Conservation (phyloP, 2,329 filamentous ascomycete species). For the Fusarium buharicum region DNA sequence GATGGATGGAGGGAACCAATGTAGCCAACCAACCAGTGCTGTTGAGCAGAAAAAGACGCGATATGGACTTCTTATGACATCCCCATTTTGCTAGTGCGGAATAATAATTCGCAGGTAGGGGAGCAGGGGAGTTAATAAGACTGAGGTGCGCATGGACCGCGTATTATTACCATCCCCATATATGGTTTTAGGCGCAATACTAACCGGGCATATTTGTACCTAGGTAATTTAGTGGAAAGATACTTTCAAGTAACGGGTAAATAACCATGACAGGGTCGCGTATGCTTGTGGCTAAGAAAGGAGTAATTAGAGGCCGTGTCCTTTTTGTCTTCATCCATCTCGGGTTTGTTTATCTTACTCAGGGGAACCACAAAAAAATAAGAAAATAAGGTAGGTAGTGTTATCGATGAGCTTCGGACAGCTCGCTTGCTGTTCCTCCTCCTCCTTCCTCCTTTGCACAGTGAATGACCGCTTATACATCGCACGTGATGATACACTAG, state of each 20-base stretch:
- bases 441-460: conserved; percentile 36
- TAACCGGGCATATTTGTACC: too few relatives aligned
- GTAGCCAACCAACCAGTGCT: conserved; percentile 12
- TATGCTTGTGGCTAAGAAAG: conserved; percentile 26
- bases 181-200: conserved; percentile 27
- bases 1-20: neutral
- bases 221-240: conserved; percentile 21
- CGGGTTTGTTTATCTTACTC: conserved; percentile 31
- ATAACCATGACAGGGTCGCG: conserved; percentile 27
- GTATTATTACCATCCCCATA: conserved; percentile 30
- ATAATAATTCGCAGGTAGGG: neutral
- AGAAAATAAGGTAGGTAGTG: neutral
- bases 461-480: conserved; percentile 25
- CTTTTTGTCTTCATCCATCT: conserved; percentile 23
- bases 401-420: conserved; percentile 12
- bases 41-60: neutral
- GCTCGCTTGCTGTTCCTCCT: neutral
- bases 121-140: conserved; percentile 11
- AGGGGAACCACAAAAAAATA: conserved; percentile 35
- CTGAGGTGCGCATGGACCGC: conserved; percentile 3
- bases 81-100: neutral
- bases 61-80: conserved; percentile 9
- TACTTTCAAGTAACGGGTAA: conserved; percentile 19
- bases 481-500: conserved; percentile 38
- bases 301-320: conserved; percentile 3